Evolutionary conservation across 441 rosid species (phyloP), one percentile per base, ranked within the genome.

Genomic region (Kokia cookei): DNA sequence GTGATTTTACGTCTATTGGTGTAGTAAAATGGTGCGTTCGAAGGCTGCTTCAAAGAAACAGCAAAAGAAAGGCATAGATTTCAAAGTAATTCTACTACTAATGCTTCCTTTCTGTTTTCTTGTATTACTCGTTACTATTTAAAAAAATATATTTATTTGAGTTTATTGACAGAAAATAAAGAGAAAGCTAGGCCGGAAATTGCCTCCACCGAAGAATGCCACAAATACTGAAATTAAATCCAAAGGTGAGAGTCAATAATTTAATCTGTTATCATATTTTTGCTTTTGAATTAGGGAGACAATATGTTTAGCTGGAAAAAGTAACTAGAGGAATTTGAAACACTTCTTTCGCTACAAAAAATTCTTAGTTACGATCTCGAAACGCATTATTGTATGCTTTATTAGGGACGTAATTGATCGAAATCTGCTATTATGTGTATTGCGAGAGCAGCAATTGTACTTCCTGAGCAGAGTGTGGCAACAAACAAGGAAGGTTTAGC

Each of bases 151-250:
- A 1, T 19, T 7, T 24, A 6, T 67, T 27, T 24, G 6, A 1
- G 32, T 8, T 67, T 27, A 65, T 45, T 26, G 68, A 48, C 83
- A 93, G 97, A 96, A 96, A 96, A 89, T 96, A 50, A 93, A 92
- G 84, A 82, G 99, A 55, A 92, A 96, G 87, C 87, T 96, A 0
- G 97, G 98, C 17, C 83, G 92, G 77, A 96, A 89, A 71, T 82
- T 96, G 86, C 97, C 97, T n/a, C 98, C 97, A 10, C 89, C 96
- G 15, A 90, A 88, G 83, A 94, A 94, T 82, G 88, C 93, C 2
- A 96, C 98, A 2, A 86, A 90, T 85, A 94, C 97, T 19, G 93
- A 94, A 83, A 86, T 92, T 79, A 92, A 87, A 68, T 96, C 93
- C 77, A 91, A 89, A 91, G 97, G 98, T 96, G 45, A 15, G 14